Conservation (phyloP, 148 eudicot genomes). For the Amaranthus cruentus region DNA sequence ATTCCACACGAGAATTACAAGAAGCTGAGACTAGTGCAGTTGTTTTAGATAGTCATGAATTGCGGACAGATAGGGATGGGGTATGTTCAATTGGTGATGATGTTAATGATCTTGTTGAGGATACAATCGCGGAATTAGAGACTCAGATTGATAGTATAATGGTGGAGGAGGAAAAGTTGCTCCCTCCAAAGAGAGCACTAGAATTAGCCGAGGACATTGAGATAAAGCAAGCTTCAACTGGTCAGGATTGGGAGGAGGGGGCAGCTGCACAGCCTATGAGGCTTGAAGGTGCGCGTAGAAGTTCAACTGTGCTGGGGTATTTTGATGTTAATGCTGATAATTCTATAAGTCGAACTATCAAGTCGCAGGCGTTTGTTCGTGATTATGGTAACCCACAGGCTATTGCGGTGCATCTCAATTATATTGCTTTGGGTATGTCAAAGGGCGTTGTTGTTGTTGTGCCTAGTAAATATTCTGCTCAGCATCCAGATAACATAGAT, state of each 20-base stretch:
- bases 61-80: conserved; percentile 14
- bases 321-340: conserved; percentile 65
- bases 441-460: conserved; percentile 63
- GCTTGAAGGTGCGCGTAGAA: conserved; percentile 78
- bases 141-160: conserved; percentile 30
- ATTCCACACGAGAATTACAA: conserved; percentile 18
- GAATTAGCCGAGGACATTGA: conserved; percentile 84
- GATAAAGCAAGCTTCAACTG: conserved; percentile 75
- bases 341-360: conserved; percentile 52
- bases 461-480: conserved; percentile 78
- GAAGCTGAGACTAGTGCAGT: conserved; percentile 17
- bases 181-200: conserved; percentile 40
- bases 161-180: conserved; percentile 42
- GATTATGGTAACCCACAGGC: conserved; percentile 82
- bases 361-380: conserved; percentile 58
- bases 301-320: conserved; percentile 74
- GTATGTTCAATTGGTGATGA: conserved; percentile 35
- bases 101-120: conserved; percentile 29
- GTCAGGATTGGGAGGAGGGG: conserved; percentile 73
- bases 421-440: conserved; percentile 81
- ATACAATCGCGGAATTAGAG: conserved; percentile 34
- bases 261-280: conserved; percentile 94
- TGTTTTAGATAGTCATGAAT: conserved; percentile 26
- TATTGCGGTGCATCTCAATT: conserved; percentile 66
- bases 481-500: conserved; percentile 72